Evolutionary conservation across 2,329 filamentous ascomycete species (phyloP).

Genomic region (Botryosphaeria agaves): DNA sequence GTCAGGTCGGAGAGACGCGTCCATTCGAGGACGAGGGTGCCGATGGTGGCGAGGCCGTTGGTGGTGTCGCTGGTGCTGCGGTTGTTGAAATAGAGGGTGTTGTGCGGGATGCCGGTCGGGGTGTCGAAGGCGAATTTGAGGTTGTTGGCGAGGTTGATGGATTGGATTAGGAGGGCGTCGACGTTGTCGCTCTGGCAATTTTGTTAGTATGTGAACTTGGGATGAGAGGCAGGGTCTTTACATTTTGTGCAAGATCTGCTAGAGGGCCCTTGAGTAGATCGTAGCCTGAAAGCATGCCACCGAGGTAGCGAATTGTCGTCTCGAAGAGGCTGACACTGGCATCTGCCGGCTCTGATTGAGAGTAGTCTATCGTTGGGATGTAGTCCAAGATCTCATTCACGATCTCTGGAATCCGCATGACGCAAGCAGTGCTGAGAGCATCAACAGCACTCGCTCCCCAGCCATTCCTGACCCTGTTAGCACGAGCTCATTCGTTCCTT

Average conservation of each 20-base stretch:
- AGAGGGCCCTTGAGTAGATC: constrained; percentile 57
- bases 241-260: constrained; percentile 29
- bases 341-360: constrained; percentile 27
- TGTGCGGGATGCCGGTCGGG: constrained; percentile 55
- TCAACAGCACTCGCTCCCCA: constrained; percentile 79
- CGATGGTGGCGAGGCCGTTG: constrained; percentile 61
- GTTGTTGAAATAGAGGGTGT: constrained; percentile 42
- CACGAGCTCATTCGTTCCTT: neutral
- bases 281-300: constrained; percentile 59
- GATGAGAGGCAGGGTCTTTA: constrained; percentile 4
- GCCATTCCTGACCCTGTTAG: constrained; percentile 40
- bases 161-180: constrained; percentile 46
- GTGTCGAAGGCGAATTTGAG: constrained; percentile 68
- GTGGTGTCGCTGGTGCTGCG: constrained; percentile 29
- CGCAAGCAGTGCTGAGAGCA: constrained; percentile 58
- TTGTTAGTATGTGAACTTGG: constrained; percentile 1
- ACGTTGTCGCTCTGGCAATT: constrained; percentile 26
- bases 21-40: constrained; percentile 73
- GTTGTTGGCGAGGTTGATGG: constrained; percentile 49
- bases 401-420: constrained; percentile 54
- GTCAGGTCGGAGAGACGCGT: constrained; percentile 62
- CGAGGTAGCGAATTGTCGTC: constrained; percentile 78
- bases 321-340: constrained; percentile 70
- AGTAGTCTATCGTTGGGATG: constrained; percentile 55
- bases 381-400: constrained; percentile 55